Base-by-base conservation (phyloP, 2,329 filamentous ascomycete genomes). In the Diaporthe eres region DNA sequence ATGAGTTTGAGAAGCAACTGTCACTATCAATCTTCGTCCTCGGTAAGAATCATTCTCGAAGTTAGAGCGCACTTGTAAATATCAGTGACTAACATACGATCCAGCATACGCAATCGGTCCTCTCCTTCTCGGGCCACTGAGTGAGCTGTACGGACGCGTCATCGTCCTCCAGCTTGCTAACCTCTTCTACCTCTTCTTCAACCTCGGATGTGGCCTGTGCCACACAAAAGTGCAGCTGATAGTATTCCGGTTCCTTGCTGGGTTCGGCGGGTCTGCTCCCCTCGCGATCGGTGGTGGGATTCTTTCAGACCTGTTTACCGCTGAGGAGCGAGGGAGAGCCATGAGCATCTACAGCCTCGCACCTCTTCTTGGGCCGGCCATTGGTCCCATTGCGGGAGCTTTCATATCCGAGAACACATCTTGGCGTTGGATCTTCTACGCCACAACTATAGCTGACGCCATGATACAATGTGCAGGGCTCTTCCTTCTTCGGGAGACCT, bases 351-450 rank as follows among this genome's bases (percentile, higher is more conserved):
- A 93, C 83, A 90, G 86, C 70, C 85, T 94, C 0, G 89, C 89
- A 1, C 92, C 92, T 0, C 85, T 94, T 0, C 87, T 94, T 0
- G 92, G 92, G 0, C 92, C 92, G 1, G 91, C 92, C 1, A 83
- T 93, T 5, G 92, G 92, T 0, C 92, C 92, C 1, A 90, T 94
- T 72, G 90, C 89, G 1, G 92, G 92, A 25, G 92, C 90, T 0
- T 94, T 92, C 82, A 92, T 94, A 61, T 86, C 91, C 1, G 83
- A 93, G 79, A 86, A 89, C 81, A 91, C 89, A 10, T 91, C 88
- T 1, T 95, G 94, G 94, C 88, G 93, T 53, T 95, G 93, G 93
- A 90, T 91, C 10, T 95, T 95, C 84, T 94, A 90, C 84, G 87
- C 90, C 0, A 93, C 92, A 0, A 90, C 91, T 1, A 92, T 94